Conservation (phyloP, 2,329 filamentous ascomycete genomes). For the Sporothrix dimorphospora region DNA sequence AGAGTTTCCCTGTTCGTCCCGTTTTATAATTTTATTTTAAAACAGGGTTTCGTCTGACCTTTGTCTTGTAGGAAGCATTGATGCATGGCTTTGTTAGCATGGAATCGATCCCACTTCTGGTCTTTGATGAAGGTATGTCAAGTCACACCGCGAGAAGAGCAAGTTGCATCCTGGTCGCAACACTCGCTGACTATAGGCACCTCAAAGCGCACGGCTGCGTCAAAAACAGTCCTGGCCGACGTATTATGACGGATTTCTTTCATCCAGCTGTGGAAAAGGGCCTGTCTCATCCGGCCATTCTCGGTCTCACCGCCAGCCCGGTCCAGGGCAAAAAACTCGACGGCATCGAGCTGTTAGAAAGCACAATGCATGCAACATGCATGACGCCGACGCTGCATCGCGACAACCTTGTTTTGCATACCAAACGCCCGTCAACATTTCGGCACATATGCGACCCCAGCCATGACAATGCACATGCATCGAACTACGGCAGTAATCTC, state of each 20-base stretch:
- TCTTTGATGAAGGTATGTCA: conserved; percentile 78
- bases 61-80: conserved; percentile 65
- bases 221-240: conserved; percentile 64
- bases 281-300: conserved; percentile 61
- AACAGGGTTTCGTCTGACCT: background rate
- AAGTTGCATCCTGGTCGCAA: background rate
- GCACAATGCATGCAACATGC: conserved; percentile 69
- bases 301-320: conserved; percentile 82
- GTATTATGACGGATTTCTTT: conserved; percentile 76
- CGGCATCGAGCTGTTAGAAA: conserved; percentile 65
- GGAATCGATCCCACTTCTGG: conserved; percentile 64
- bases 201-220: conserved; percentile 72
- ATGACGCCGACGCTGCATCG: conserved; percentile 70
- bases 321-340: conserved; percentile 61
- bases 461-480: background rate
- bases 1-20: background rate
- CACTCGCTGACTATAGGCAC: background rate
- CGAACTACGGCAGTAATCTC: conserved; percentile 42
- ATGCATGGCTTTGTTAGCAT: conserved; percentile 73
- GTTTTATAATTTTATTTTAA: too few species aligned
- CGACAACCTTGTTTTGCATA: conserved; percentile 68
- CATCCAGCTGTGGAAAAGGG: conserved; percentile 50
- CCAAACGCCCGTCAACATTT: conserved; percentile 65
- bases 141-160: background rate
- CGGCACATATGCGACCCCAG: conserved; percentile 46